phyloP scores from a whole-genome alignment of 306 rosid genomes.

The Cyclanthera cordifolia region DNA sequence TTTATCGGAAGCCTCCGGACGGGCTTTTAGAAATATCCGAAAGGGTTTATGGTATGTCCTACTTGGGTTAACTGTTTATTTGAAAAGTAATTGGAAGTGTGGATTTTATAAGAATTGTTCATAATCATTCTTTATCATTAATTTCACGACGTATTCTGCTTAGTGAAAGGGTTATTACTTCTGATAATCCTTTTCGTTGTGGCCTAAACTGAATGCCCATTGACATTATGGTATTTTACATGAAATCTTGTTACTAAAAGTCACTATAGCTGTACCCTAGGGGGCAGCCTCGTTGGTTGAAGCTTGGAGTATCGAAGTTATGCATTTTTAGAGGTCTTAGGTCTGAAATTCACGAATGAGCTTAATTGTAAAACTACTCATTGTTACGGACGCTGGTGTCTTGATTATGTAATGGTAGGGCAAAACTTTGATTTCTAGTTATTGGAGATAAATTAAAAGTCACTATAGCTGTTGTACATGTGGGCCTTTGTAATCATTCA shows the following conservation, averaged over 20 bases:
- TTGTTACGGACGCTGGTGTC: too few species aligned
- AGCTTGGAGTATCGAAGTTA: too few species aligned
- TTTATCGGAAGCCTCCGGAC: slow-evolving; percentile 91
- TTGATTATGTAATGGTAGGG: too few species aligned
- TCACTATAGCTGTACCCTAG: neutral
- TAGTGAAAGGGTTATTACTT: neutral
- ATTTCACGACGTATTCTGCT: neutral
- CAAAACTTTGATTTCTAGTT: too few species aligned
- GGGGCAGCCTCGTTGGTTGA: too few species aligned
- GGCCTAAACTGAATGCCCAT: neutral
- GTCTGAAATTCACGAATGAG: too few species aligned
- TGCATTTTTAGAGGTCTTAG: too few species aligned
- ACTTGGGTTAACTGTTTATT: slow-evolving; percentile 12
- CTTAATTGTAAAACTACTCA: too few species aligned
- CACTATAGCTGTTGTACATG: neutral
- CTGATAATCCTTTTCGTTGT: neutral
- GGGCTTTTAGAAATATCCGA: slow-evolving; percentile 92
- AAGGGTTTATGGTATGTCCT: slow-evolving; percentile 78
- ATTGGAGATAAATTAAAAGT: too few species aligned
- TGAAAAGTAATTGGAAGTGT: too few species aligned
- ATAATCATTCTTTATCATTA: neutral
- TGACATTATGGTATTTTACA: neutral
- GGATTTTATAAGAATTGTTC: neutral
- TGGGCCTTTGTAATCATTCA: slow-evolving; percentile 10
- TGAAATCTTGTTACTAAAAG: neutral